phyloP scores from a whole-genome alignment of 768 basidiomycete genomes.

The Mycena latifolia region DNA sequence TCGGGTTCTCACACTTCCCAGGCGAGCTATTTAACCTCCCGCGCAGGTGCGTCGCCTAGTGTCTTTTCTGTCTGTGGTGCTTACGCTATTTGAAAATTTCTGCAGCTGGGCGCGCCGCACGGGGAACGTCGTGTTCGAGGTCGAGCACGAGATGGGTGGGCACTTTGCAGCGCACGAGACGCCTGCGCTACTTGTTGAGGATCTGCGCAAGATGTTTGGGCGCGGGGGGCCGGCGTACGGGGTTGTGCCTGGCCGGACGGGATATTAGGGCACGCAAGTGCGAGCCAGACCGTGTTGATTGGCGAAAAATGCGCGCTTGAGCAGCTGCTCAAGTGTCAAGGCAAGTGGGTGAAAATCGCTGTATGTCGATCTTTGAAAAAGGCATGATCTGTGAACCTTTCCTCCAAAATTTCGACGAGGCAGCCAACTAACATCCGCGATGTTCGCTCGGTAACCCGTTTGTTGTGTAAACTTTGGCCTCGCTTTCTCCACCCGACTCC shows the following conservation, averaged over 20 bases:
- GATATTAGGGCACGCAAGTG: conserved; percentile 50
- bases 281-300: too few relatives aligned
- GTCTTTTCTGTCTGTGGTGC: not conserved
- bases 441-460: too few relatives aligned
- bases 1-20: conserved; percentile 66
- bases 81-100: not conserved
- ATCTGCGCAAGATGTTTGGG: conserved; percentile 69
- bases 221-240: conserved; percentile 62
- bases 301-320: too few relatives aligned
- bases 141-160: conserved; percentile 63
- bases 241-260: conserved; percentile 58
- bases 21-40: conserved; percentile 54
- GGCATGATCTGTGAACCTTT: too few relatives aligned
- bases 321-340: too few relatives aligned
- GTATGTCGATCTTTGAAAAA: too few relatives aligned
- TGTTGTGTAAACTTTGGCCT: too few relatives aligned
- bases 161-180: conserved; percentile 70
- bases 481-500: too few relatives aligned
- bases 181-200: conserved; percentile 60
- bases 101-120: conserved; percentile 56
- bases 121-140: conserved; percentile 59
- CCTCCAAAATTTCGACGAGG: too few relatives aligned
- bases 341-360: too few relatives aligned
- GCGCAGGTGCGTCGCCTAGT: conserved; percentile 44
- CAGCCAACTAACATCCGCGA: too few relatives aligned